Conservation (phyloP, 169 alveolate genomes). For the Cryptosporidium xiaoi region DNA sequence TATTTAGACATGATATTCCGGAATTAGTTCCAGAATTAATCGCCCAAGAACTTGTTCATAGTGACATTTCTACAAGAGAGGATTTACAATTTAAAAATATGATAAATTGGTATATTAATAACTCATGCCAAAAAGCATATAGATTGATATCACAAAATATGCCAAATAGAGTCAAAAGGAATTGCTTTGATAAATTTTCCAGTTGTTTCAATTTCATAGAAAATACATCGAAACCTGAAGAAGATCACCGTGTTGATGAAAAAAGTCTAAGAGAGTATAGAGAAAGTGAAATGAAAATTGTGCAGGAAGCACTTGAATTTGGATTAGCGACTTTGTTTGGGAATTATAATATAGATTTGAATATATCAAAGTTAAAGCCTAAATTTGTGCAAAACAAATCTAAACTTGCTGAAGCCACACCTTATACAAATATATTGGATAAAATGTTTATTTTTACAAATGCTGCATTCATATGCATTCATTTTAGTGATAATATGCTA, state of each 20-base stretch:
- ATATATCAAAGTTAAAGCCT: neutral
- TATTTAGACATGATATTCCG: slow-evolving; percentile 29
- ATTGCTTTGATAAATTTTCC: neutral
- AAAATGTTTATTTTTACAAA: slow-evolving; percentile 23
- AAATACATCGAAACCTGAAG: neutral
- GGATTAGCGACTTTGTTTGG: slow-evolving; percentile 19
- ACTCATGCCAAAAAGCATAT: slow-evolving; percentile 36
- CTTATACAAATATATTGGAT: neutral
- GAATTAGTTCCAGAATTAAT: slow-evolving; percentile 16
- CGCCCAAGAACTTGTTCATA: slow-evolving; percentile 9
- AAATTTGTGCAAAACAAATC: neutral
- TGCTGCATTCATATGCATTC: slow-evolving; percentile 26
- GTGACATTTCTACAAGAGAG: neutral
- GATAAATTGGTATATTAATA: slow-evolving; percentile 15
- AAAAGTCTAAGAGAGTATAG: neutral
- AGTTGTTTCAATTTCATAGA: neutral
- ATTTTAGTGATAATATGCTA: neutral
- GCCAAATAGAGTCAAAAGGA: neutral
- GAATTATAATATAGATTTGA: slow-evolving; percentile 5
- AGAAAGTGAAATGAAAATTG: neutral
- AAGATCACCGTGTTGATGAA: neutral
- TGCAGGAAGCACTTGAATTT: slow-evolving; percentile 40
- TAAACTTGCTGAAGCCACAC: neutral
- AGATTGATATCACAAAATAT: neutral
- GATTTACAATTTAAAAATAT: slow-evolving; percentile 52